These are phyloP conservation scores for Jasminum sambac DNA, from an alignment of 257 asterid genomes.

Conservation along the genomic window DNA sequence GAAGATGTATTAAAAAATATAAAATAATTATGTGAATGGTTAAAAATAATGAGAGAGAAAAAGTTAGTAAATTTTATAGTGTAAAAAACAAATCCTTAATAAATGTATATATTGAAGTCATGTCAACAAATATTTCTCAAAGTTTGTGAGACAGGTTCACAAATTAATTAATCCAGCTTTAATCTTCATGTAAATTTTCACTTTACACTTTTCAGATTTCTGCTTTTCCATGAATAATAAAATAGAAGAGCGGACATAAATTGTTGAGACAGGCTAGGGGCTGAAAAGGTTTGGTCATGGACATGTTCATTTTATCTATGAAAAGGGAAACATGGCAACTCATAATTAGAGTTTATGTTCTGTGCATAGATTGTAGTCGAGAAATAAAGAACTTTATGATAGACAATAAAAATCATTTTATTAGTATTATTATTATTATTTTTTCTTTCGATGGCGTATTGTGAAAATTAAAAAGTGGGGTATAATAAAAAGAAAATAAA, in stretches of 20 bases:
- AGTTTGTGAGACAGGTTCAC: background rate
- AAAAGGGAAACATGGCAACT: constrained; percentile 1
- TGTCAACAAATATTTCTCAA: background rate
- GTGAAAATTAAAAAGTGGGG: no score
- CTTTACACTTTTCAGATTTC: background rate
- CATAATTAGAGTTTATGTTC: background rate
- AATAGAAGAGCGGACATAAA: constrained; percentile 1
- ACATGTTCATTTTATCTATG: background rate
- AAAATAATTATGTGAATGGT: no score
- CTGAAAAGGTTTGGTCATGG: background rate
- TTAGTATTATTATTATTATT: no score
- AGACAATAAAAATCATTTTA: no score
- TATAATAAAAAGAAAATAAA: no score
- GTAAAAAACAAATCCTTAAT: no score
- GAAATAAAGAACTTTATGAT: no score
- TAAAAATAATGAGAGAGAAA: no score
- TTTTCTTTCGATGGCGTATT: no score
- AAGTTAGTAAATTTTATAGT: no score
- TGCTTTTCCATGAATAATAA: background rate
- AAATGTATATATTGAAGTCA: background rate
- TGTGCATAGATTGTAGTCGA: background rate
- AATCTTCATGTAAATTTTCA: background rate
- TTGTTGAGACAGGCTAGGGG: background rate
- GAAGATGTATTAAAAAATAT: no score
- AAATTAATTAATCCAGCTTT: background rate